Percentiles rank a stretch among this genome's conserved stretches.
Conservation (phyloP, 148 eudicot genomes). For the Camellia granthamiana region DNA sequence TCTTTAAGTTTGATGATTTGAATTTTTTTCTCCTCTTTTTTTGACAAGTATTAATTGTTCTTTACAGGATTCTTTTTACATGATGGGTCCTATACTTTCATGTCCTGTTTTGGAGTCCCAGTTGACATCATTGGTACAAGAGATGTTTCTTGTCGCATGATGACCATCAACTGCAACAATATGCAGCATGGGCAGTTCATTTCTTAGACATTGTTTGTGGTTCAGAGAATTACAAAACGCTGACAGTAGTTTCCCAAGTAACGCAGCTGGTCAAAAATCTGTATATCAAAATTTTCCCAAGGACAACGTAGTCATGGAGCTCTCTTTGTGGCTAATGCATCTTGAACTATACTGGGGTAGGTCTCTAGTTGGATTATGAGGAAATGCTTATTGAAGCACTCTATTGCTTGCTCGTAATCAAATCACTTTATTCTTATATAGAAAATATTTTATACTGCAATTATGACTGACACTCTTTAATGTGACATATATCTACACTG, state of each 20-base stretch:
- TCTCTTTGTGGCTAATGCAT: constrained; percentile 78
- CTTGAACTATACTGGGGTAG: constrained; percentile 53
- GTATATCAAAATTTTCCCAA: constrained; percentile 50
- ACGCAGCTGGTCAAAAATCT: constrained; percentile 28
- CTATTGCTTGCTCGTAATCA: no score
- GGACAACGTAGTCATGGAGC: constrained; percentile 64
- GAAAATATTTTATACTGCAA: not conserved
- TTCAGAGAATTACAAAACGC: constrained; percentile 36
- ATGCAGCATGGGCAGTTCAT: constrained; percentile 86
- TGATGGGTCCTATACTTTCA: constrained; percentile 65
- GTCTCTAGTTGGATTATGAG: constrained; percentile 14
- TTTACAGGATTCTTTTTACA: constrained; percentile 51
- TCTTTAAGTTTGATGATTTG: not conserved
- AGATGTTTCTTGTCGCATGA: constrained; percentile 77
- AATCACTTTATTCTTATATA: not conserved
- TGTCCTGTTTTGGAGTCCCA: constrained; percentile 51
- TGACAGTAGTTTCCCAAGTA: constrained; percentile 23
- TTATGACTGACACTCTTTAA: not conserved
- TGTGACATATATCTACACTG: not conserved
- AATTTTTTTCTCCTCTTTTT: not conserved
- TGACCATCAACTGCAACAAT: constrained; percentile 61
- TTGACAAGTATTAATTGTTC: constrained; percentile 2
- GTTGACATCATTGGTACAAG: constrained; percentile 59
- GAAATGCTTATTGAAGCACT: not conserved
- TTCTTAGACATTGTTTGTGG: constrained; percentile 58